Evolutionary conservation across 345 rosid genomes (phyloP).

Genomic region (Odontarrhena argentea): DNA sequence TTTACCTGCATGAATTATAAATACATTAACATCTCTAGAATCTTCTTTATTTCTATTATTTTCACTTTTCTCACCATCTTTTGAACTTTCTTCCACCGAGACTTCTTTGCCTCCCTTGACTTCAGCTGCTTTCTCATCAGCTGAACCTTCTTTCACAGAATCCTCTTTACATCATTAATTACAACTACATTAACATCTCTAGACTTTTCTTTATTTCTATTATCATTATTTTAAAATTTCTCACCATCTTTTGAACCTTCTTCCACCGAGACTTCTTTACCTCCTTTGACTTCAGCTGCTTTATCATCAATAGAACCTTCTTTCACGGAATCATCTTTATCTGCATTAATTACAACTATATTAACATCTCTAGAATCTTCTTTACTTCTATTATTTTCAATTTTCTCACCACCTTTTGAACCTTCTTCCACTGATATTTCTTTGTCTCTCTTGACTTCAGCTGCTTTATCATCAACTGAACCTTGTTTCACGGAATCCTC

Average conservation of each 20-base stretch:
- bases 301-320: not conserved
- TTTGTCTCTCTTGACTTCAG: not conserved
- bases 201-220: not conserved
- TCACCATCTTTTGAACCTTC: not conserved
- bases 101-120: too few relatives aligned
- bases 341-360: too few relatives aligned
- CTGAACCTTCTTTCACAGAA: too few relatives aligned
- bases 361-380: not conserved
- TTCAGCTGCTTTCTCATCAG: too few relatives aligned
- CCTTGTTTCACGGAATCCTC: not conserved
- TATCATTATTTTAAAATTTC: not conserved
- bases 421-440: not conserved
- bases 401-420: not conserved
- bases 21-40: not conserved
- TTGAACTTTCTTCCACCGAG: too few relatives aligned
- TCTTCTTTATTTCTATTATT: not conserved
- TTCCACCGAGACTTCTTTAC: not conserved
- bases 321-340: too few relatives aligned
- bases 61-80: too few relatives aligned
- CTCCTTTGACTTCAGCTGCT: not conserved
- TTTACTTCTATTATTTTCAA: not conserved
- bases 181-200: too few relatives aligned
- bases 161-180: too few relatives aligned
- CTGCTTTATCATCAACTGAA: not conserved
- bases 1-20: not conserved